These are phyloP conservation scores for Ophiostoma perfectum DNA, from an alignment of 2,329 filamentous ascomycete species.

Conservation along the genomic window DNA sequence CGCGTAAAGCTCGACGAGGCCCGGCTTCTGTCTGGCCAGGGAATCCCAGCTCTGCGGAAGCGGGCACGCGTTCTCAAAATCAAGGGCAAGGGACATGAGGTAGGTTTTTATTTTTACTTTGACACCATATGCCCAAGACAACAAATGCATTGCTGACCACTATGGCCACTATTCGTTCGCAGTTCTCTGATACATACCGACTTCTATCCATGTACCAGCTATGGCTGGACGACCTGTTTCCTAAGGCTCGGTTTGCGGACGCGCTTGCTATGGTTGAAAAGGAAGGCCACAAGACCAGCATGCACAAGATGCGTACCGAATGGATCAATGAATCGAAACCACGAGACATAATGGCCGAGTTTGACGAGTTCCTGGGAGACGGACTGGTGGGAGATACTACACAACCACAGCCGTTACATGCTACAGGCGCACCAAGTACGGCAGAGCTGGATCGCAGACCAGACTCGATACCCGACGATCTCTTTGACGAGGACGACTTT, in stretches of 20 bases:
- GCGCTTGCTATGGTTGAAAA: conserved; percentile 89
- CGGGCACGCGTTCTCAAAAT: conserved; percentile 68
- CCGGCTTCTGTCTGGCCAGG: conserved; percentile 73
- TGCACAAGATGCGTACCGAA: conserved; percentile 68
- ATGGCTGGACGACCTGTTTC: conserved; percentile 95
- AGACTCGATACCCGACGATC: conserved; percentile 35
- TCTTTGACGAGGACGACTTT: conserved; percentile 39
- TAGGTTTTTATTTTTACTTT: conserved; percentile 33
- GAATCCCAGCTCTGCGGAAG: conserved; percentile 74
- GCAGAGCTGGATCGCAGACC: background rate
- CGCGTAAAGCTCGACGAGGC: conserved; percentile 82
- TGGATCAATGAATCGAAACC: conserved; percentile 78
- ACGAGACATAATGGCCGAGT: conserved; percentile 31
- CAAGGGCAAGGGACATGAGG: conserved; percentile 92
- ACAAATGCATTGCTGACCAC: background rate
- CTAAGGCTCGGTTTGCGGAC: conserved; percentile 88
- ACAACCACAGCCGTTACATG: background rate
- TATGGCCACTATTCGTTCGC: background rate
- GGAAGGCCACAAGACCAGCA: conserved; percentile 74
- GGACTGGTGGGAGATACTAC: too few species aligned
- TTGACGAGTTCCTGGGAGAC: conserved; percentile 17
- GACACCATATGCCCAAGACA: background rate
- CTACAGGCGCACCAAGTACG: background rate
- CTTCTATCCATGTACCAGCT: conserved; percentile 88
- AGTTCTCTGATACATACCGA: conserved; percentile 79